Conservation (phyloP, 2,329 filamentous ascomycete species). For the Fusarium mexicanum region DNA sequence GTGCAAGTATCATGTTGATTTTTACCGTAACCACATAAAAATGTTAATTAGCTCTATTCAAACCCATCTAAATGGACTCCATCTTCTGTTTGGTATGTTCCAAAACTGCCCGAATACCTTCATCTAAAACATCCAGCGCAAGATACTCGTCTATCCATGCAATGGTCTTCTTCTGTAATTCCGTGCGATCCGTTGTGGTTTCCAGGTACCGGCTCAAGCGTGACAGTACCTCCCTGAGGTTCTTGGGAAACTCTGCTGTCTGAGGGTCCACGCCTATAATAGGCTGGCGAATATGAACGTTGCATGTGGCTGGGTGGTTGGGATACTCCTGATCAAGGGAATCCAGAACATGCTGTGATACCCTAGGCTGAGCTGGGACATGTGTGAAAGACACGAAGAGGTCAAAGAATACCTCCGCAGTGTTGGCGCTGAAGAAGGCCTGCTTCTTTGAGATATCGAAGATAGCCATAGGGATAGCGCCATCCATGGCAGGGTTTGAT, state of each 20-base stretch:
- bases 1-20: not conserved
- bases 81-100: constrained; percentile 58
- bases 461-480: constrained; percentile 92
- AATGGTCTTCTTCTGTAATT: constrained; percentile 59
- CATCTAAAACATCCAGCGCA: constrained; percentile 60
- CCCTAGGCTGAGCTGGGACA: constrained; percentile 70
- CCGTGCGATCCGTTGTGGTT: constrained; percentile 56
- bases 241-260: constrained; percentile 77
- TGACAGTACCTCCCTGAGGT: constrained; percentile 72
- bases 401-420: constrained; percentile 82
- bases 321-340: constrained; percentile 69
- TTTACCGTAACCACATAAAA: not conserved
- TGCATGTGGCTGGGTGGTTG: constrained; percentile 69
- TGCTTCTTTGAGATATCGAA: constrained; percentile 88
- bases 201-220: constrained; percentile 64
- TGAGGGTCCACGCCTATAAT: constrained; percentile 71
- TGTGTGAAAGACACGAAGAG: constrained; percentile 77
- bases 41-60: constrained; percentile 1
- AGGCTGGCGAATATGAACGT: constrained; percentile 76
- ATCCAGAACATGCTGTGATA: constrained; percentile 79
- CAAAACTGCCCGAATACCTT: constrained; percentile 64
- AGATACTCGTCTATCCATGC: constrained; percentile 66
- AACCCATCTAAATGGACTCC: constrained; percentile 8
- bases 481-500: constrained; percentile 84
- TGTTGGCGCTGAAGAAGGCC: constrained; percentile 70